A percentile compares a stretch with the other conserved stretches of the same genome.
Evolutionary conservation across 306 rosid genomes (phyloP).

Genomic region (Macrotyloma uniflorum): DNA sequence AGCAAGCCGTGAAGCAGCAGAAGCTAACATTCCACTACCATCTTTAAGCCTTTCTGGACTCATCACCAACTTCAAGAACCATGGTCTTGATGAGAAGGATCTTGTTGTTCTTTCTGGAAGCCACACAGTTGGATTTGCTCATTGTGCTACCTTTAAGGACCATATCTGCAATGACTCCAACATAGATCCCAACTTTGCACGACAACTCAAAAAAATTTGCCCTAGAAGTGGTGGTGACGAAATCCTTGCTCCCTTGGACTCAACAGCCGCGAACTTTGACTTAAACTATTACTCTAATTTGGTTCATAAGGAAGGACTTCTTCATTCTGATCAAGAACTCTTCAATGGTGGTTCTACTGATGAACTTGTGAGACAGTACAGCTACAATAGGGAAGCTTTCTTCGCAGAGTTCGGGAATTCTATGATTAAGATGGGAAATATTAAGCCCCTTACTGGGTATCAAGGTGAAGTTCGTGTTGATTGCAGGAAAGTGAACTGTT

Average conservation of each 20-base stretch:
- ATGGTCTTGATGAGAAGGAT: constrained; percentile 54
- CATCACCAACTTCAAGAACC: constrained; percentile 37
- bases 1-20: constrained; percentile 42
- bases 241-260: constrained; percentile 52
- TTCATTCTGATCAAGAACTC: constrained; percentile 57
- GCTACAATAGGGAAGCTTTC: constrained; percentile 8
- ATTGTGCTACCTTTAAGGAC: constrained; percentile 29
- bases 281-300: constrained; percentile 4
- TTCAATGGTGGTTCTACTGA: constrained; percentile 46
- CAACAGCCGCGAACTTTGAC: constrained; percentile 34
- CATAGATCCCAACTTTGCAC: constrained; percentile 39
- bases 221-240: constrained; percentile 48
- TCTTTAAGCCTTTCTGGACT: constrained; percentile 38
- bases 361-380: constrained; percentile 39
- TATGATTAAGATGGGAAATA: constrained; percentile 60
- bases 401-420: constrained; percentile 39
- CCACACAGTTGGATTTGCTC: constrained; percentile 52
- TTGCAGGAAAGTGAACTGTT: constrained; percentile 50
- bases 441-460: constrained; percentile 49
- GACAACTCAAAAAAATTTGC: constrained; percentile 27
- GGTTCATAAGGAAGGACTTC: constrained; percentile 45
- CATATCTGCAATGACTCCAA: constrained; percentile 45
- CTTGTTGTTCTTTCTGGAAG: constrained; percentile 49
- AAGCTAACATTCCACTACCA: constrained; percentile 48
- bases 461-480: constrained; percentile 49